Base-by-base conservation (phyloP, 192 early-diverging fungal genomes). In the Entophlyctis luteolus region DNA sequence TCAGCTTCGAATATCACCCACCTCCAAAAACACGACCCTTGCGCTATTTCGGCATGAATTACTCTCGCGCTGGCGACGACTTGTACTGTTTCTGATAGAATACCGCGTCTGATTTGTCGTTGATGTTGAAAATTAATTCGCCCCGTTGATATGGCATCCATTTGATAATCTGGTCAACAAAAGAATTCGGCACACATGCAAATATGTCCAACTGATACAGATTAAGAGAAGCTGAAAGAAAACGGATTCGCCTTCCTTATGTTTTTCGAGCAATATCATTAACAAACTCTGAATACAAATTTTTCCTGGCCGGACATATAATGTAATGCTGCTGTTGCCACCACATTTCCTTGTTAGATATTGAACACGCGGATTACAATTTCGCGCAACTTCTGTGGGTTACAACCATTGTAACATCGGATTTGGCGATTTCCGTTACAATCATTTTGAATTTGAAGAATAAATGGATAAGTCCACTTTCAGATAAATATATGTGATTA, bases 211-310 rank as follows among this genome's bases (percentile, higher is more conserved):
- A 50, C 78, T 79, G 37, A 29, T 6, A 57, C 18, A 47, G 45
- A 47, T 16, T 22, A 2, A n/a, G n/a, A 57, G 27, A 57, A 57
- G 10, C n/a, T 4, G 20, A 57, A 4, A 29, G 14, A 57, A 32
- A 28, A 6, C 6, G 34, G 47, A 48, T 46, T 35, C 27, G 75
- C 79, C 70, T 78, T 78, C 22, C 42, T 67, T 23, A 80, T 38
- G 34, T 72, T 49, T 74, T 56, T 33, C 73, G 36, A 8, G 71
- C 79, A 45, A 80, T 62, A 45, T 77, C 71, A n/a, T 62, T 42
- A 12, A 73, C 50, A 53, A 80, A 79, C 58, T 80, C 76, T 23
- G 75, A n/a, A 52, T 45, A 75, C 76, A 65, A 79, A 78, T 16
- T 39, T n/a, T 20, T 65, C 65, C 22, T 31, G n/a, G n/a, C n/a